Base-by-base conservation (phyloP, 176 grass and related monocot genomes). In the Hsuehochloa calcarea region DNA sequence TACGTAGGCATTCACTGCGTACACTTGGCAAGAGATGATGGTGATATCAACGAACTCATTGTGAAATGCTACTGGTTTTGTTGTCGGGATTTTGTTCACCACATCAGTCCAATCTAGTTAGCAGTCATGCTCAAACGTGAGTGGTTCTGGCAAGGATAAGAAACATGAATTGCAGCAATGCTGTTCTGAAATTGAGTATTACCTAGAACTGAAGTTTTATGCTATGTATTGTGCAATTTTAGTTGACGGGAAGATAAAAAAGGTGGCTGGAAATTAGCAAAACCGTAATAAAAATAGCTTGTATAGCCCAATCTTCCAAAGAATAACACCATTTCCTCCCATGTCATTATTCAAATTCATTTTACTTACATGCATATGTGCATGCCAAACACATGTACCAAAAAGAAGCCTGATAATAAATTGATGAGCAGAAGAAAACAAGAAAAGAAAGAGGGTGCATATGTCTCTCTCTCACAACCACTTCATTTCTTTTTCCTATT, bases 401-500 rank as follows among this genome's bases (percentile, higher is more conserved):
- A 65, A 86, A 80, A 51, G n/a, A 64, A 54, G 10, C 10, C 15
- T 45, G 13, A 44, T 44, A 84, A 64, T 45, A 34, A 69, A 63
- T 10, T 17, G 15, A 49, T 20, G 55, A 25, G 19, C 4, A 74
- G 27, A 66, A n/a, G 16, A 75, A 26, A 11, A 20, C n/a, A n/a
- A 45, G 3, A 19, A 8, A 71, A 23, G 15, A 81, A 68, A 68
- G 14, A 70, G 15, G 86, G 72, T 43, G 35, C 64, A 70, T 60
- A 29, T 49, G 72, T 70, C 4, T 37, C 35, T 74, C 63, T 19
- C 22, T 20, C 68, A 65, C 70, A 76, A 72, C 86, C 86, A 70
- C 86, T 72, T 56, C 55, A 54, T 63, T 70, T 82, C 39, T 10
- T 87, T 78, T 45, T 39, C 45, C 43, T 77, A 77, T 72, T 35